A percentile compares a stretch with the other conserved stretches of the same genome.
Evolutionary conservation across 2,329 filamentous ascomycete species (phyloP).

Genomic region (Basipetospora chlamydospora): DNA sequence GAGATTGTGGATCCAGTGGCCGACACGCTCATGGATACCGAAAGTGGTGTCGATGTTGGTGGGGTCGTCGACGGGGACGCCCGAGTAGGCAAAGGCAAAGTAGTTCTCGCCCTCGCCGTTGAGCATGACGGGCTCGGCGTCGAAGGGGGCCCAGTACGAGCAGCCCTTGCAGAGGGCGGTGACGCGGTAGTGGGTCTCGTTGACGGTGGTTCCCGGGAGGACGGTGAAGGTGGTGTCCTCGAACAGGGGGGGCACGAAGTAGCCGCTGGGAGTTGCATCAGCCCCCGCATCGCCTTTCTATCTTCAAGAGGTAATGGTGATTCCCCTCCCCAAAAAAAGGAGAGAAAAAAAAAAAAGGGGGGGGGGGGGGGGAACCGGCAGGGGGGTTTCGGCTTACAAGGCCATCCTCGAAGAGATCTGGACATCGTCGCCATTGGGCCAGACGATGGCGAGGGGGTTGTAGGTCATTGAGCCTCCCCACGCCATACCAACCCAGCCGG

Average conservation of each 20-base stretch:
- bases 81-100: slow-evolving; percentile 25
- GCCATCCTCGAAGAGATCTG: slow-evolving; percentile 22
- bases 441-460: slow-evolving; percentile 25
- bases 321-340: too few species aligned
- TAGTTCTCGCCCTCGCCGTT: slow-evolving; percentile 21
- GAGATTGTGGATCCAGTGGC: slow-evolving; percentile 25
- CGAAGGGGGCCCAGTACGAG: slow-evolving; percentile 23
- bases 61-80: slow-evolving; percentile 22
- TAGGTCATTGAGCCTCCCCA: slow-evolving; percentile 31
- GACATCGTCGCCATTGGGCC: slow-evolving; percentile 23
- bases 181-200: slow-evolving; percentile 20
- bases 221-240: slow-evolving; percentile 18
- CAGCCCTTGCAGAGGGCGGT: slow-evolving; percentile 24
- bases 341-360: not conserved
- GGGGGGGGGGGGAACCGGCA: not conserved
- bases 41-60: slow-evolving; percentile 20
- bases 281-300: too few species aligned
- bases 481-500: slow-evolving; percentile 27
- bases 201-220: slow-evolving; percentile 20
- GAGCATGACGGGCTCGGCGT: slow-evolving; percentile 14
- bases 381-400: slow-evolving; percentile 19
- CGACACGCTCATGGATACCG: slow-evolving; percentile 26
- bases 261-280: slow-evolving; percentile 21
- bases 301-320: too few species aligned
- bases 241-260: slow-evolving; percentile 18